Base-by-base conservation (phyloP, 305 asterid species). In the Vinca major region DNA sequence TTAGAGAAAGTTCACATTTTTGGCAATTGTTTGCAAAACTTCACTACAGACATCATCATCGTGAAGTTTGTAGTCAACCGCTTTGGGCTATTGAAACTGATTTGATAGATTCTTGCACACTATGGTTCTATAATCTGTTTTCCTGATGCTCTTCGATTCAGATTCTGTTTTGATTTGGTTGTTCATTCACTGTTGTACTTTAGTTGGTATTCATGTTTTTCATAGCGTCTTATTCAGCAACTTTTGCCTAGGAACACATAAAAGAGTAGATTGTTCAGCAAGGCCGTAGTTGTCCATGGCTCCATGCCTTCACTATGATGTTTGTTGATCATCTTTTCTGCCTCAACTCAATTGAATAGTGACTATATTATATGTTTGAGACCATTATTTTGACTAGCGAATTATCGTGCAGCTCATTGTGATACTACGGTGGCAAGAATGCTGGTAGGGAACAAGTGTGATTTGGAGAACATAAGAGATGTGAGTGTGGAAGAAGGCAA, bases 381-480 rank as follows among this genome's bases (percentile, higher is more conserved):
- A 8, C 47, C 56, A 21, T 7, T 26, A 8, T 26, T 40, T 56
- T 40, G 26, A 56, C 33, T 1, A 52, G 17, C 62, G 61, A 21
- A 62, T 45, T 65, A 26, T 68, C 33, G 36, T 82, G 83, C 88
- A 86, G 95, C 83, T 63, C 95, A 84, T 65, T 81, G 89, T 49
- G 89, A 88, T 57, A 86, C 88, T 3, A 62, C 88, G 6, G 84
- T 84, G 5, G 88, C 88, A 41, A 85, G 75, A 57, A 82, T 88
- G 89, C 84, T 88, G 37, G 95, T 84, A 2, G 95, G 91, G 43
- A 88, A 88, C 87, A 88, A 88, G 82, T 74, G 86, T 48, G 95
- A 88, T 77, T 58, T 88, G 77, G 95, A 86, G 79, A 73, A 79
- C 71, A 84, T 84, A 45, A 70, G 91, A 77, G 86, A 84, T 64